phyloP scores from a whole-genome alignment of 805 yeast species.

The Candida dendrica region DNA sequence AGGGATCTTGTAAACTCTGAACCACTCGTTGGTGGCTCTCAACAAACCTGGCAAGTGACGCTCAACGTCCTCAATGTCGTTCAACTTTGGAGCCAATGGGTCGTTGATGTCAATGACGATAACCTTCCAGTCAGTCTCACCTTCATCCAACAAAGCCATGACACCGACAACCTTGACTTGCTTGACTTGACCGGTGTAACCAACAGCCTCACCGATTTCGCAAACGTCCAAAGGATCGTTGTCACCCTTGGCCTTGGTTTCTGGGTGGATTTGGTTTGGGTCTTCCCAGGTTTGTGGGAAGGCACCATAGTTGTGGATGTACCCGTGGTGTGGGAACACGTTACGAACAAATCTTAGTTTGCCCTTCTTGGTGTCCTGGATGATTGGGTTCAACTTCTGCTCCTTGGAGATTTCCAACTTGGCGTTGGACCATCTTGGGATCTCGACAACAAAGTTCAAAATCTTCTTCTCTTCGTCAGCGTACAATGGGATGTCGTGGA shows the following conservation, averaged over 20 bases:
- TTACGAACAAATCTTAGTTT: conserved; percentile 92
- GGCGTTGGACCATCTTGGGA: conserved; percentile 98
- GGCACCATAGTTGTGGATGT: conserved; percentile 86
- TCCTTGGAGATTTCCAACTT: conserved; percentile 93
- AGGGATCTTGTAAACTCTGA: conserved; percentile 94
- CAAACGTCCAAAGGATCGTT: conserved; percentile 84
- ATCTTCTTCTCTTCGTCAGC: conserved; percentile 91
- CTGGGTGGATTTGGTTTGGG: conserved; percentile 55
- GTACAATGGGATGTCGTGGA: conserved; percentile 89
- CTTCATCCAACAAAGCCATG: conserved; percentile 90
- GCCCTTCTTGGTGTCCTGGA: conserved; percentile 97
- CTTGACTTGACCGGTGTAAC: conserved; percentile 65
- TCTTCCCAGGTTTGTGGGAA: conserved; percentile 66
- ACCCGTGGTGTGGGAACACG: conserved; percentile 82
- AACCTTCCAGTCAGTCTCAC: conserved; percentile 88
- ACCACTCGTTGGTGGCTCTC: conserved; percentile 96
- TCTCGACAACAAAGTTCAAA: conserved; percentile 88
- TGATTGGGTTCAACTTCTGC: conserved; percentile 78
- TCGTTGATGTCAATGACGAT: conserved; percentile 64
- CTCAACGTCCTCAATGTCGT: conserved; percentile 88
- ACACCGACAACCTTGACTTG: conserved; percentile 92
- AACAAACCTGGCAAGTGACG: conserved; percentile 85
- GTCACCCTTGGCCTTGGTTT: conserved; percentile 67
- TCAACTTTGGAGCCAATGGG: conserved; percentile 79
- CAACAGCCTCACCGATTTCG: conserved; percentile 67